phyloP scores from a whole-genome alignment of 768 basidiomycete genomes.

The Termitomyces sp. region DNA sequence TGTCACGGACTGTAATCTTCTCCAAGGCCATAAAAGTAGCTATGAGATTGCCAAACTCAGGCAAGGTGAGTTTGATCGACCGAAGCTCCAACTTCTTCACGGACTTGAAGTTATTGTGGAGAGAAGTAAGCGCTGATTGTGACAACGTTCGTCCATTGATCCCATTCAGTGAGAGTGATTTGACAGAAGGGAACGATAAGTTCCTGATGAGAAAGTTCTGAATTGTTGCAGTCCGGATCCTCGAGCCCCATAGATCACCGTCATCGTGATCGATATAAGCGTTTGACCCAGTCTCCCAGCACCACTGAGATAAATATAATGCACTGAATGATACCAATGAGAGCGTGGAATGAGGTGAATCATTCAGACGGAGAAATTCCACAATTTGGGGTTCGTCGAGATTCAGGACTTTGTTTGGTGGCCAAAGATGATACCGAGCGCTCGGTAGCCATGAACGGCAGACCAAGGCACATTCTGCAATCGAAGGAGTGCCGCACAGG shows the following conservation, averaged over 20 bases:
- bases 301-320: neutral
- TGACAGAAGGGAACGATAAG: neutral
- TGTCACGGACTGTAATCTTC: neutral
- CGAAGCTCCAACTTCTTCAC: neutral
- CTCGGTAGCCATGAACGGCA: neutral
- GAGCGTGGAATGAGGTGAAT: neutral
- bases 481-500: neutral
- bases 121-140: neutral
- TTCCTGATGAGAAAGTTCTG: neutral
- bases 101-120: neutral
- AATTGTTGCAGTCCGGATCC: neutral
- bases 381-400: neutral
- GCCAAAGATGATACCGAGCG: neutral
- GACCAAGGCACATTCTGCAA: neutral
- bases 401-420: neutral
- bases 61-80: neutral
- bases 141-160: neutral
- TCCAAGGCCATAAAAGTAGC: neutral
- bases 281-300: too few species aligned
- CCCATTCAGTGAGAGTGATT: neutral
- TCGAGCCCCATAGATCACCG: neutral
- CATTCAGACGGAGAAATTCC: neutral
- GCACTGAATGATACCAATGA: neutral
- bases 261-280: neutral
- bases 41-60: neutral